phyloP scores from a whole-genome alignment of 495 filamentous ascomycete species.

The Letharia lupina region DNA sequence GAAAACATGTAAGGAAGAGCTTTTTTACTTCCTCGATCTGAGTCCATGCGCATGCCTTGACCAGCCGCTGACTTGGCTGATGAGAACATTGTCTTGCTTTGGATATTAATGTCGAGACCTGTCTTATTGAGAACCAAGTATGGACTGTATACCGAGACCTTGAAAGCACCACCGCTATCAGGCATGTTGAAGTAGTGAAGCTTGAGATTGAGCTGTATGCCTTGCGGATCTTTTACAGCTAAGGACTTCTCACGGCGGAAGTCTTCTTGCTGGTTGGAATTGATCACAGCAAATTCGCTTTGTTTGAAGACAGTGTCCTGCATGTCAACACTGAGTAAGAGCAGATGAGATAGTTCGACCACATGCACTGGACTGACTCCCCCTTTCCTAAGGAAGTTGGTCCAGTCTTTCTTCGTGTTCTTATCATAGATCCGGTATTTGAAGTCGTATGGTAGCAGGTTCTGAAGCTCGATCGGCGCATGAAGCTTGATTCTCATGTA shows the following conservation, averaged over 20 bases:
- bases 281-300: constrained; percentile 95
- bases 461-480: constrained; percentile 88
- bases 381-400: constrained; percentile 92
- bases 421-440: constrained; percentile 98
- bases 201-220: constrained; percentile 67
- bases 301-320: constrained; percentile 90
- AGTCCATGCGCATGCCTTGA: constrained; percentile 52
- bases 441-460: constrained; percentile 93
- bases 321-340: constrained; percentile 88
- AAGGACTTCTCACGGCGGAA: constrained; percentile 74
- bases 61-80: constrained; percentile 72
- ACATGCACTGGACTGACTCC: constrained; percentile 96
- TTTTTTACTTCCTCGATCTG: constrained; percentile 47
- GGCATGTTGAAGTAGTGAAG: constrained; percentile 91
- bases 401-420: constrained; percentile 96
- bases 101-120: constrained; percentile 77
- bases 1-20: constrained; percentile 94
- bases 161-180: constrained; percentile 91
- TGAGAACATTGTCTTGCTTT: constrained; percentile 80
- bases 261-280: constrained; percentile 78
- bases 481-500: constrained; percentile 89
- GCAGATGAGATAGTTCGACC: constrained; percentile 85
- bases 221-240: constrained; percentile 74
- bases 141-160: constrained; percentile 84
- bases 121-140: constrained; percentile 95